Percentiles rank a stretch among this genome's conserved stretches.
phyloP scores from a whole-genome alignment of 176 grass and related monocot species.

The Pontederia crassipes region DNA sequence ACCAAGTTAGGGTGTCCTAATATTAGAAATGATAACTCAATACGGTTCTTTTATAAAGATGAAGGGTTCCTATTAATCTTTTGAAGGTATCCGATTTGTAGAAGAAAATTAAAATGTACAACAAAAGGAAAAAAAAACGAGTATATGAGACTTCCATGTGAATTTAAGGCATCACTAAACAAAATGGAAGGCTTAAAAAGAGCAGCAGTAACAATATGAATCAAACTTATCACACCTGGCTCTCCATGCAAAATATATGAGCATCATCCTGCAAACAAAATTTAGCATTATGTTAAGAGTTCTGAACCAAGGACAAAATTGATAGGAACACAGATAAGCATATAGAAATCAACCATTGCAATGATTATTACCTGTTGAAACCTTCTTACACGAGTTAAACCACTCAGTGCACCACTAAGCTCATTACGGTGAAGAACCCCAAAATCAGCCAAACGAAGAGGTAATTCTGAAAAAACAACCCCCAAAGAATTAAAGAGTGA shows the following conservation, averaged over 20 bases:
- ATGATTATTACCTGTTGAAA: conserved; percentile 77
- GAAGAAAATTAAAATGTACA: no score
- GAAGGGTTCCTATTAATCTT: no score
- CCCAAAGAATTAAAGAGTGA: conserved; percentile 12
- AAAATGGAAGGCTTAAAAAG: background rate
- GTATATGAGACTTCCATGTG: no score
- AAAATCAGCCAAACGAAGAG: conserved; percentile 95
- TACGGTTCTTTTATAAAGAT: no score
- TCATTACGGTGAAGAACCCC: conserved; percentile 94
- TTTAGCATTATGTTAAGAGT: background rate
- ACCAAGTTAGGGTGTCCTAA: no score
- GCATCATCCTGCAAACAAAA: conserved; percentile 73
- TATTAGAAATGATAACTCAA: no score
- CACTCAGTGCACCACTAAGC: conserved; percentile 91
- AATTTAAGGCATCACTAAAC: background rate
- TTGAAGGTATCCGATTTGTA: no score
- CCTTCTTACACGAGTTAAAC: conserved; percentile 97
- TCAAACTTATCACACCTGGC: conserved; percentile 43
- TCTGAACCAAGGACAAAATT: conserved; percentile 1
- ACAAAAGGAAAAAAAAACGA: no score
- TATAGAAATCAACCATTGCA: conserved; percentile 2
- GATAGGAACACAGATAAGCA: background rate
- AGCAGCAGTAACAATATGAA: background rate
- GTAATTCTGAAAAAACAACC: conserved; percentile 58
- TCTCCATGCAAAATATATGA: conserved; percentile 95